Conservation (phyloP, 2,329 filamentous ascomycete genomes). For the Berkeleyomyces basicola region DNA sequence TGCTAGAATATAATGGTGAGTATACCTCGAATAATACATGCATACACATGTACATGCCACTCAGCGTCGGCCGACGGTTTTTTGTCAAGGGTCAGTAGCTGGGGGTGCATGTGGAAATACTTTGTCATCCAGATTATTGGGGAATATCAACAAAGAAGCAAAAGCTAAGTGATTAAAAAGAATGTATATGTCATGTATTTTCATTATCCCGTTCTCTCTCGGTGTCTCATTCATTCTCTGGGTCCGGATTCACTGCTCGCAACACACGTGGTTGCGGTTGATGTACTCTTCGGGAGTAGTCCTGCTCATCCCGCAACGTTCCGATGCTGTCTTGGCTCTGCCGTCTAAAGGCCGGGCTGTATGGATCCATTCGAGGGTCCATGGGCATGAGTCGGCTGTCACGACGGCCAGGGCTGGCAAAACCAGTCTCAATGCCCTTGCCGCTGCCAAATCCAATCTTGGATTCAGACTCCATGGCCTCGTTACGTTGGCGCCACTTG, state of each 20-base stretch:
- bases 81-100: no score
- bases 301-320: constrained; percentile 46
- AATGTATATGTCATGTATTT: background rate
- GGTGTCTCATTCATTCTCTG: constrained; percentile 19
- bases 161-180: background rate
- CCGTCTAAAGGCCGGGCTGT: constrained; percentile 37
- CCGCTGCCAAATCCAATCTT: constrained; percentile 2
- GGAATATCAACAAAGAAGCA: background rate
- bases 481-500: constrained; percentile 27
- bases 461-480: constrained; percentile 8
- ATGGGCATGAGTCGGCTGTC: constrained; percentile 40
- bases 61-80: no score
- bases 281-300: constrained; percentile 45
- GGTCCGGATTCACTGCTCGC: constrained; percentile 47
- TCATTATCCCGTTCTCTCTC: background rate
- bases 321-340: constrained; percentile 47
- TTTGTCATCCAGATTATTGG: background rate
- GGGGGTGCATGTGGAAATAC: background rate
- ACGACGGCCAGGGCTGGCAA: constrained; percentile 28
- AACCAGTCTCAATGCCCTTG: constrained; percentile 4
- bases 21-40: no score
- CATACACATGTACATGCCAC: no score
- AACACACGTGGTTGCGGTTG: constrained; percentile 38
- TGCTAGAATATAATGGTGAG: no score
- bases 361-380: constrained; percentile 48